These are phyloP conservation scores for Leucocoprinus leucothites DNA, from an alignment of 768 basidiomycete species.

Conservation along the genomic window DNA sequence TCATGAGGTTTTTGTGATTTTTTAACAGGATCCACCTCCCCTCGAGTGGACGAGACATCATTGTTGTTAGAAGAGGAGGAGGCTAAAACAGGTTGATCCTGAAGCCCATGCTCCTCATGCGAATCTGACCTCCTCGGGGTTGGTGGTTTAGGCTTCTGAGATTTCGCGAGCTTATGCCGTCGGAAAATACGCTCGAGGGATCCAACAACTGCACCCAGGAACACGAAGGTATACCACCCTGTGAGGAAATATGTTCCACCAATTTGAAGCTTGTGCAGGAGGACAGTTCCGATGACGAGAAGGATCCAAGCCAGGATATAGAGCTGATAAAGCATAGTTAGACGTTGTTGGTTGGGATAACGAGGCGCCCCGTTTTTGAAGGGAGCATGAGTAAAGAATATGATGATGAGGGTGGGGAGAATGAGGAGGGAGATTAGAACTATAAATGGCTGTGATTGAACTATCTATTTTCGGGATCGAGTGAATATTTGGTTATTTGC, in stretches of 20 bases:
- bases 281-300: constrained; percentile 44
- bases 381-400: constrained; percentile 30
- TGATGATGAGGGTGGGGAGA: constrained; percentile 43
- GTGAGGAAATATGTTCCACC: constrained; percentile 58
- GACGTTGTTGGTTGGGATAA: constrained; percentile 42
- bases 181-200: constrained; percentile 10
- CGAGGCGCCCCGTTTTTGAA: constrained; percentile 22
- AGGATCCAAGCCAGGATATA: constrained; percentile 60
- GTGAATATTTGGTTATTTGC: background rate
- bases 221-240: constrained; percentile 48
- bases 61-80: background rate
- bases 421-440: constrained; percentile 45
- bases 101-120: constrained; percentile 16
- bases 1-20: constrained; percentile 16
- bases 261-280: constrained; percentile 28
- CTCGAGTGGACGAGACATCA: background rate
- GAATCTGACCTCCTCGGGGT: constrained; percentile 8
- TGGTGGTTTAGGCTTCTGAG: background rate
- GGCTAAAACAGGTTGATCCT: constrained; percentile 11
- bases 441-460: constrained; percentile 38
- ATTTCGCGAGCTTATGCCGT: background rate
- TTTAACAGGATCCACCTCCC: constrained; percentile 9
- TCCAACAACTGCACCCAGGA: constrained; percentile 35
- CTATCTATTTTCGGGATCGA: constrained; percentile 11
- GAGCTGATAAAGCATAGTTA: constrained; percentile 46